Evolutionary conservation across 2,329 filamentous ascomycete genomes (phyloP).

Genomic region (Pyrenophora seminiperda): DNA sequence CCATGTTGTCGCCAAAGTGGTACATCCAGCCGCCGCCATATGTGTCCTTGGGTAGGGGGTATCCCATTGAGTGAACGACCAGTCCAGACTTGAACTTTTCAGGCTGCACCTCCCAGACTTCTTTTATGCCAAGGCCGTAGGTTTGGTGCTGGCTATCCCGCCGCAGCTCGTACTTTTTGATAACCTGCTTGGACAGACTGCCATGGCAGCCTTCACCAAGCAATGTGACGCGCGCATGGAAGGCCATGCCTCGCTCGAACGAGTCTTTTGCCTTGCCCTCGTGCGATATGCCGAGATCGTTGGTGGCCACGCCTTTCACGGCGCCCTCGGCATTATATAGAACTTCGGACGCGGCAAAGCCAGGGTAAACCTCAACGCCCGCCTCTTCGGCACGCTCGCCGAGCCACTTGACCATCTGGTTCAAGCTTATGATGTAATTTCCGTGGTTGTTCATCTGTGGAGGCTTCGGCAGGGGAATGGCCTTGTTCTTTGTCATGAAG

Average conservation of each 20-base stretch:
- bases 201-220: conserved; percentile 96
- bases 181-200: conserved; percentile 91
- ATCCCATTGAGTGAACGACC: conserved; percentile 89
- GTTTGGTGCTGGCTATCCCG: conserved; percentile 91
- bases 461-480: conserved; percentile 82
- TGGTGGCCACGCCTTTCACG: conserved; percentile 92
- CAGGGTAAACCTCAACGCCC: conserved; percentile 94
- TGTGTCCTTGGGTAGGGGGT: conserved; percentile 83
- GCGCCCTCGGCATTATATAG: conserved; percentile 85
- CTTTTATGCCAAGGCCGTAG: conserved; percentile 92
- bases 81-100: conserved; percentile 89
- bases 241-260: conserved; percentile 98
- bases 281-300: conserved; percentile 84
- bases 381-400: conserved; percentile 95
- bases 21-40: conserved; percentile 99
- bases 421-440: conserved; percentile 96
- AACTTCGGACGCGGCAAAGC: conserved; percentile 92
- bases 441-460: conserved; percentile 98
- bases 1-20: conserved; percentile 96
- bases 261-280: conserved; percentile 84
- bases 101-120: conserved; percentile 95
- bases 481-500: conserved; percentile 80
- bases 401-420: conserved; percentile 94
- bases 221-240: conserved; percentile 87
- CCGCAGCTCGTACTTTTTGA: conserved; percentile 90